Base-by-base conservation (phyloP, 352 stramenopile genomes). In the Nothophytophthora sp. region DNA sequence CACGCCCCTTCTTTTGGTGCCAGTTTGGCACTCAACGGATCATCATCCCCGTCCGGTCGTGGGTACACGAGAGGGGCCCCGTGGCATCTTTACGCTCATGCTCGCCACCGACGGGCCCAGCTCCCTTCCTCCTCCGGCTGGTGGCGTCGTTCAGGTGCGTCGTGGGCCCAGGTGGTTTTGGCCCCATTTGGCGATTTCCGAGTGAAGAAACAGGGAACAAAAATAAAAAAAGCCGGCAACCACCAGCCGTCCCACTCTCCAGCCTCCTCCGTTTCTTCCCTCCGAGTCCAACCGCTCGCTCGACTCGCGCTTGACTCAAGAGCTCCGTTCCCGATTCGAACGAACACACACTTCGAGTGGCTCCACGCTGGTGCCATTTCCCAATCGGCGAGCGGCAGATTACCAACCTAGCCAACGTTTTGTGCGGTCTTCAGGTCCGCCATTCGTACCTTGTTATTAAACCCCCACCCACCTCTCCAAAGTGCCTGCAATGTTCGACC, bases 361-460 rank as follows among this genome's bases (percentile, higher is more conserved):
- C 38, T 68, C 63, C 57, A 53, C 51, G 47, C 45, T 39, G 32
- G 30, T 30, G 19, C 27, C 67, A 76, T 73, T 76, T 68, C 50
- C 54, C 47, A 76, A 76, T 76, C 62, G 59, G 50, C 67, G 59
- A 69, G 67, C 62, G 37, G 63, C 63, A 67, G 62, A 76, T 73
- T 73, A 70, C 49, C 20, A n/a, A n/a, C n/a, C 7, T 38, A 22
- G 22, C 50, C 55, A 29, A 76, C 67, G 67, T 41, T 76, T 73
- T 76, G 51, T 20, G 39, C 37, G 50, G 34, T 41, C 20, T 32
- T 39, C 44, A 62, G 63, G n/a, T n/a, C n/a, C n/a, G n/a, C n/a
- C 62, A 76, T 67, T 73, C 67, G 67, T 76, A 76, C 49, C 24
- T 19, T 36, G 27, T 37, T 15, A 34, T 24, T 47, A 41, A 18